Evolutionary conservation across 148 eudicot species (phyloP), one percentile per base, ranked within the genome.

Genomic region (Camellia lanceoleosa): DNA sequence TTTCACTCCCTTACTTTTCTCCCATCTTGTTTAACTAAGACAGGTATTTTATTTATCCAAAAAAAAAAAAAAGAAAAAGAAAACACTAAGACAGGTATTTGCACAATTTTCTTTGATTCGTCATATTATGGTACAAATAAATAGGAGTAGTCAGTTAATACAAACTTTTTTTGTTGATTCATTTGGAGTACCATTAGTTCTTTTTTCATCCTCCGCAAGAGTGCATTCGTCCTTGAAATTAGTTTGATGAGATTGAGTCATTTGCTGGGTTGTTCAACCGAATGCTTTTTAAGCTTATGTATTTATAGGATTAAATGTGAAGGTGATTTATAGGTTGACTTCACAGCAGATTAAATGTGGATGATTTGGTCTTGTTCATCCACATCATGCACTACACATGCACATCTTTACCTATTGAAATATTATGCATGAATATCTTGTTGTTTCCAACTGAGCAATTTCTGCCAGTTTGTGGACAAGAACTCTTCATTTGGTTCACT

Each of bases 401-500:
- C 46, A 66, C 11, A 63, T 5, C 7, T 66, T 66, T 68, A 42
- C 15, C 52, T 68, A 15, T 42, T 15, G 43, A 42, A 43, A 14
- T 5, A 15, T 12, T 43, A 68, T 15, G 23, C 66, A 5, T 41
- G 43, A 18, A 38, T n/a, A 52, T 78, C 14, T 20, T 19, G 13
- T 59, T 70, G 47, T 70, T 61, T 58, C 75, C 56, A 23, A 6
- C 16, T 68, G 41, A 30, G 62, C n/a, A 9, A 18, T 14, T 74
- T 74, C 5, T 81, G 68, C 23, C 10, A 8, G 30, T 81, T 46
- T 46, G 60, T 11, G 20, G 68, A 3, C 18, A 41, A 70, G n/a
- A 72, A 54, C 63, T 51, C 58, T 55, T 55, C 67, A 63, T 44
- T 67, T 43, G 14, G 13, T 72, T 58, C 52, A 46, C 56, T 76